Percentiles rank a stretch among this genome's conserved stretches.
These are phyloP conservation scores for Helminthosporium solani DNA, from an alignment of 2,329 filamentous ascomycete genomes.

Conservation along the genomic window DNA sequence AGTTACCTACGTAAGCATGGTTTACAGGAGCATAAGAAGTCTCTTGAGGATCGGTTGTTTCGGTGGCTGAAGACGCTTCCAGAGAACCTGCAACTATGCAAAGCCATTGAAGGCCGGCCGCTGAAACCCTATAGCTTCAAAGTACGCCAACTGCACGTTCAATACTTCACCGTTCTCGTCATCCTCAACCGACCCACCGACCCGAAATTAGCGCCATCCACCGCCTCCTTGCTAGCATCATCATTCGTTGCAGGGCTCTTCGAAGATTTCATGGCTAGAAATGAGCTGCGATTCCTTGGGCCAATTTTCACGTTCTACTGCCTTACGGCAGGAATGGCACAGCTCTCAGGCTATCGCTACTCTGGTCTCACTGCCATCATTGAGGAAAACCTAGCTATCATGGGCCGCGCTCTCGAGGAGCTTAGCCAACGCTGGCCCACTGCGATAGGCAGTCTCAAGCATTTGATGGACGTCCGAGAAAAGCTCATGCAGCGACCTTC, in stretches of 20 bases:
- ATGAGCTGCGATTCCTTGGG: constrained; percentile 44
- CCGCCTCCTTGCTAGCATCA: constrained; percentile 43
- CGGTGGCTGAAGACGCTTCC: constrained; percentile 44
- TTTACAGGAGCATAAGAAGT: constrained; percentile 30
- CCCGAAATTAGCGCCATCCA: constrained; percentile 33
- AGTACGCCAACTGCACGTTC: constrained; percentile 40
- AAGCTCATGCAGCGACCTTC: constrained; percentile 29
- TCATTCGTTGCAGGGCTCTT: constrained; percentile 47
- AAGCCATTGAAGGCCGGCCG: constrained; percentile 19
- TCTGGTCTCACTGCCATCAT: constrained; percentile 28
- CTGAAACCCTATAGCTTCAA: constrained; percentile 37
- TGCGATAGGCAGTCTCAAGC: constrained; percentile 33
- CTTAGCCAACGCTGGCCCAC: constrained; percentile 35
- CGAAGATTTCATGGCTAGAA: constrained; percentile 46
- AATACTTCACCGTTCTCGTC: constrained; percentile 44
- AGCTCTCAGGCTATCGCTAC: constrained; percentile 44
- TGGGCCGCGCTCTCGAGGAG: constrained; percentile 31
- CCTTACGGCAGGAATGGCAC: constrained; percentile 42
- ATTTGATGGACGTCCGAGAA: constrained; percentile 35
- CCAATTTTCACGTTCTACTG: constrained; percentile 47
- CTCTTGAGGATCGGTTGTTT: constrained; percentile 43
- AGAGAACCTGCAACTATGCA: constrained; percentile 32
- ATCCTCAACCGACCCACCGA: constrained; percentile 42
- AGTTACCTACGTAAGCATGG: constrained; percentile 40
- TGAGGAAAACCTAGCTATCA: constrained; percentile 31